Base-by-base conservation (phyloP, 2,329 filamentous ascomycete species). In the Nothopassalora personata region DNA sequence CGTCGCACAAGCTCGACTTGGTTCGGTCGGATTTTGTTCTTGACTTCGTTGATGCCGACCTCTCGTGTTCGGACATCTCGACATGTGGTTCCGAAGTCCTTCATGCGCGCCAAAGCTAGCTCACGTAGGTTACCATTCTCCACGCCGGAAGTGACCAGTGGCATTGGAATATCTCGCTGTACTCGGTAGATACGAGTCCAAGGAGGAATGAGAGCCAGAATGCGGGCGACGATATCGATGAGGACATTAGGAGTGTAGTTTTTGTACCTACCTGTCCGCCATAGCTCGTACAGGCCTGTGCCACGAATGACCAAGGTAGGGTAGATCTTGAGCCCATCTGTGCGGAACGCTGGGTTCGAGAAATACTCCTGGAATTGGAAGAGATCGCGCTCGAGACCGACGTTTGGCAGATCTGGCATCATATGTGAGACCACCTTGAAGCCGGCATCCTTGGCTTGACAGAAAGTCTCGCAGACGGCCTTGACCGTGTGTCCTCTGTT, bases 391-490 rank as follows among this genome's bases (percentile, higher is more conserved):
- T 99, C 95, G 89, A 97, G 96, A 58, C 94, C 94, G 2, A 99
- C 94, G 69, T 99, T 99, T 3, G 94, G 94, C 51, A 99, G 77
- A 72, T 99, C 94, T 1, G 94, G 94, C 94, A 99, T 99, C 94
- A 99, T 99, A 77, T 99, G 94, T 66, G 90, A 96, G 63, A 99
- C 94, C 0, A 99, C 94, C 75, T 99, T 99, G 83, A 96, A 99
- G 0, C 94, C 94, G 5, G 95, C 91, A 74, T 99, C 95, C 76
- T 99, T 99, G 64, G 94, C 86, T n/a, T 97, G 81, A 66, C 90
- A 95, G 73, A 99, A 99, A 0, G 94, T 99, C 76, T 99, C 92
- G 31, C 91, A 93, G 0, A 99, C 94, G 0, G 95, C 85, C 6
- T 91, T 91, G 27, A 99, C 94, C 0, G 94, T 99, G 74, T 99